Conservation (phyloP, 306 rosid genomes). For the Glycine tomentella region DNA sequence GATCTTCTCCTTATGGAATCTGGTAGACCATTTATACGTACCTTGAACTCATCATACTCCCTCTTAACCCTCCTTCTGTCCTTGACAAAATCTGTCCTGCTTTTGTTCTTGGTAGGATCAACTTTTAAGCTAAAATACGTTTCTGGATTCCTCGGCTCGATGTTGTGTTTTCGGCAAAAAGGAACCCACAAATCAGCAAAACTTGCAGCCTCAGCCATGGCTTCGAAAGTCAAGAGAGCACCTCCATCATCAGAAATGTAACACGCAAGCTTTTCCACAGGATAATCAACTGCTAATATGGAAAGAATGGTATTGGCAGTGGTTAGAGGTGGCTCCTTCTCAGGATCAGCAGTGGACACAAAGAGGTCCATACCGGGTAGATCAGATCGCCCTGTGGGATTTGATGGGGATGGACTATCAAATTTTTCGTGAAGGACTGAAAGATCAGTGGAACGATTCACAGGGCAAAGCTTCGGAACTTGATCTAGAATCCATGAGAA, state of each 20-base stretch:
- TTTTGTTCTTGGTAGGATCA: slow-evolving; percentile 16
- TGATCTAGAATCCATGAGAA: slow-evolving; percentile 11
- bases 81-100: neutral
- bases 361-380: neutral
- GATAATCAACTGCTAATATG: neutral
- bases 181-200: slow-evolving; percentile 4
- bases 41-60: neutral
- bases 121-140: neutral
- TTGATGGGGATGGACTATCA: slow-evolving; percentile 2
- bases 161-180: neutral
- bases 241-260: slow-evolving; percentile 2
- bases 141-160: neutral
- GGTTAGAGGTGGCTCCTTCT: neutral
- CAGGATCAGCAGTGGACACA: slow-evolving; percentile 9
- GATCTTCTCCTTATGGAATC: slow-evolving; percentile 14
- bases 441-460: neutral
- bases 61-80: neutral
- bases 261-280: neutral
- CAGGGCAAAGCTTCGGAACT: neutral
- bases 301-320: slow-evolving; percentile 8
- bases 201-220: slow-evolving; percentile 10
- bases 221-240: neutral
- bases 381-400: neutral
- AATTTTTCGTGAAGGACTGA: neutral
- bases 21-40: neutral